Evolutionary conservation across 176 grass and related monocot species (phyloP), one percentile per base, ranked within the genome.

Genomic region (Musa schizocarpa): DNA sequence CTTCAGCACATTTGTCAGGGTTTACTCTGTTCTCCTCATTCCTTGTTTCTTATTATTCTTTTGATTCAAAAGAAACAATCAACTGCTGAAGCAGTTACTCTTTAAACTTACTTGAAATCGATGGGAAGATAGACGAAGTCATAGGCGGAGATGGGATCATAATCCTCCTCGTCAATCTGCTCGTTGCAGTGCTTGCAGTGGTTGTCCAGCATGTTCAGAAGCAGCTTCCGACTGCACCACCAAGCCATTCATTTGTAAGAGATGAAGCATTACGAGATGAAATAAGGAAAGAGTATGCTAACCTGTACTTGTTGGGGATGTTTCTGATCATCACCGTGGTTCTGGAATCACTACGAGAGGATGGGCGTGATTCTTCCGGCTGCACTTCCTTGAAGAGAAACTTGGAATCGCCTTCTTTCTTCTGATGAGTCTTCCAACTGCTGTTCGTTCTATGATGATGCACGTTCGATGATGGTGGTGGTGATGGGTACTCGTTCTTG

Each of bases 231-330:
- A 89, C 96, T 99, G 85, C 80, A 53, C 74, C 23, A 26, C 68
- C 9, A 73, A 80, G 51, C 34, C 34, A 43, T 43, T 43, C 34
- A 43, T 43, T 43, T 43, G 34, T 43, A 43, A 49, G 26, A 69
- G 26, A 69, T 11, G 13, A 43, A n/a, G 29, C 8, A 11, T 8
- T 24, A 11, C 27, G 16, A 6, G 23, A 49, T 8, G 54, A 27
- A 43, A 8, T 2, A 19, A 9, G 27, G 8, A 14, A 4, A 12
- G 16, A 43, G 16, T 16, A n/a, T 63, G 51, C 73, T 43, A 6
- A 92, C 96, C 96, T 99, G 83, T 99, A 99, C 71, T 99, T 99
- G 86, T 99, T 99, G 11, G 96, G 96, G 81, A 99, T 99, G 88
- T 99, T 99, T 81, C 85, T 82, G 73, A 99, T 95, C 96, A 99